Conservation (phyloP, 2,329 filamentous ascomycete genomes). For the Verticillium isaacii region DNA sequence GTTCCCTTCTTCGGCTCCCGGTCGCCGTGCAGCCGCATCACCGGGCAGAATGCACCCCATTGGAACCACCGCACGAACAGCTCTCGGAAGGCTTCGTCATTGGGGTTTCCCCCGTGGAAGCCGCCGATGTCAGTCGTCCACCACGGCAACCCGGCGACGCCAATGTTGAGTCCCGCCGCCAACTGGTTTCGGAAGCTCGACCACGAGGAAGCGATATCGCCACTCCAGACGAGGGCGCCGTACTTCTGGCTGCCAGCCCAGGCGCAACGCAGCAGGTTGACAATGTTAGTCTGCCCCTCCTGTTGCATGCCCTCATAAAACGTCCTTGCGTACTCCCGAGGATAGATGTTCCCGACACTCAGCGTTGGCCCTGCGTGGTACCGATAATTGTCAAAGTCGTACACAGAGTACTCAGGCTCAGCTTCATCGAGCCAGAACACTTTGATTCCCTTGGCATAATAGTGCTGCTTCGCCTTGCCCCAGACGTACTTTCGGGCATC, state of each 20-base stretch:
- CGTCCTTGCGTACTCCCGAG: conserved; percentile 49
- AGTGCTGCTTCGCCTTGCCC: conserved; percentile 52
- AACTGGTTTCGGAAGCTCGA: conserved; percentile 52
- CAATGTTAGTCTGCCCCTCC: conserved; percentile 48
- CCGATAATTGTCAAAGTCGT: conserved; percentile 64
- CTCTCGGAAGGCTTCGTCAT: conserved; percentile 51
- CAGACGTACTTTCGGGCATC: conserved; percentile 55
- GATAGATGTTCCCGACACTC: conserved; percentile 53
- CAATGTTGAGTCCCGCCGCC: conserved; percentile 61
- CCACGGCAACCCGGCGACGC: conserved; percentile 58
- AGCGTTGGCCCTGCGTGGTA: conserved; percentile 38
- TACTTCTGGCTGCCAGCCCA: conserved; percentile 56
- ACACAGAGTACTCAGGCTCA: conserved; percentile 58
- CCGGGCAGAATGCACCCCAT: conserved; percentile 61
- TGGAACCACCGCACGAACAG: conserved; percentile 65
- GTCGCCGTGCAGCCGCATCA: conserved; percentile 63
- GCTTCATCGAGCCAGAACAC: conserved; percentile 66
- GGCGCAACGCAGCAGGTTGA: conserved; percentile 45
- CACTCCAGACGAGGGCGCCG: conserved; percentile 61
- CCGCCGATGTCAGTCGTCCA: conserved; percentile 68
- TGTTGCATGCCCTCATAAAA: conserved; percentile 54
- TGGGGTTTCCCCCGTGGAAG: conserved; percentile 59
- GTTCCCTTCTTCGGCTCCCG: conserved; percentile 44
- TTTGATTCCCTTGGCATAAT: conserved; percentile 55
- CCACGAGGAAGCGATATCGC: conserved; percentile 64